These are phyloP conservation scores for Stylosanthes scabra DNA, from an alignment of 331 rosid genomes.

Conservation along the genomic window DNA sequence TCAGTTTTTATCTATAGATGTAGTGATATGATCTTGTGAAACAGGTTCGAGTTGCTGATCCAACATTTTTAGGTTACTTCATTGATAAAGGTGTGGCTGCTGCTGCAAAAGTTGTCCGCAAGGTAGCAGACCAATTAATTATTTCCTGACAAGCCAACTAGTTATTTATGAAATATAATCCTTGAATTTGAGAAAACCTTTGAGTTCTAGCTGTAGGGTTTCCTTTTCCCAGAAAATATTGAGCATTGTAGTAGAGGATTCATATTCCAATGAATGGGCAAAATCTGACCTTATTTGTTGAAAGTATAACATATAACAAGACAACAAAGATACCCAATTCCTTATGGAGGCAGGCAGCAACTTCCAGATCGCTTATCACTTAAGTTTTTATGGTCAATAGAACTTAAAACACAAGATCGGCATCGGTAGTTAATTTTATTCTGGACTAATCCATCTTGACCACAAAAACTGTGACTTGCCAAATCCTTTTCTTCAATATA, in stretches of 20 bases:
- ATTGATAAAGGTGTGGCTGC: slow-evolving; percentile 92
- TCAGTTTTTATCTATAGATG: slow-evolving; percentile 32
- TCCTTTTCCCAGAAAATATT: slow-evolving; percentile 9
- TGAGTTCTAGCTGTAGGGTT: slow-evolving; percentile 1
- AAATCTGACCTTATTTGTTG: slow-evolving; percentile 2
- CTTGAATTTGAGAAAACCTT: slow-evolving; percentile 29
- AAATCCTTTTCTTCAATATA: not conserved
- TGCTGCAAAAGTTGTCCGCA: slow-evolving; percentile 98
- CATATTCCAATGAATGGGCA: slow-evolving; percentile 11
- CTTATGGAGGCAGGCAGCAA: slow-evolving; percentile 3
- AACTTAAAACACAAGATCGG: slow-evolving; percentile 20
- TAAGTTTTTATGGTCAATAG: not conserved
- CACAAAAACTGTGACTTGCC: not conserved
- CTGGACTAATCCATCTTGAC: slow-evolving; percentile 5
- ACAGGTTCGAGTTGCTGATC: slow-evolving; percentile 99
- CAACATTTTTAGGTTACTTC: slow-evolving; percentile 92
- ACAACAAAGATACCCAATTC: slow-evolving; percentile 1
- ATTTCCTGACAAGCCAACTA: slow-evolving; percentile 16
- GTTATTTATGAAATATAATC: slow-evolving; percentile 8
- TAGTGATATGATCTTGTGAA: slow-evolving; percentile 49
- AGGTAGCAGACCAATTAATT: slow-evolving; percentile 58
- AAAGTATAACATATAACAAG: not conserved
- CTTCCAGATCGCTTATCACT: not conserved
- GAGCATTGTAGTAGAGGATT: slow-evolving; percentile 18
- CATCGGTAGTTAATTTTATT: slow-evolving; percentile 4